A percentile compares a stretch with the other conserved stretches of the same genome.
phyloP scores from a whole-genome alignment of 208 protist genomes.

The Trypanosoma grayi region DNA sequence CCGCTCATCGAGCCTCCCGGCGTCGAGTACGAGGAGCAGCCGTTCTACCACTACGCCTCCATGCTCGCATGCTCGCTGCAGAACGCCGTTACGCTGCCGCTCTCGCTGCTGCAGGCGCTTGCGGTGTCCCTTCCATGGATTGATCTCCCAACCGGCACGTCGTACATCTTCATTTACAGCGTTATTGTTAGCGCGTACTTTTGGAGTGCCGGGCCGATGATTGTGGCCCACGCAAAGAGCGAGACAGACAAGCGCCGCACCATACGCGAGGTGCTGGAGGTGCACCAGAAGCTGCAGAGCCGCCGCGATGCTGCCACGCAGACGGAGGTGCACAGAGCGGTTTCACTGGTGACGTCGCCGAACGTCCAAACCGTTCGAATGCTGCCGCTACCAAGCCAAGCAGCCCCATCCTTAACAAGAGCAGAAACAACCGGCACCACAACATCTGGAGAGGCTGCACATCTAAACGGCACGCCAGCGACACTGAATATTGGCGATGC shows the following conservation, averaged over 20 bases:
- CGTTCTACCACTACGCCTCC: constrained; percentile 53
- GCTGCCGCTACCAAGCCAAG: not conserved
- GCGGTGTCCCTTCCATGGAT: constrained; percentile 53
- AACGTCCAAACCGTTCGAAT: not conserved
- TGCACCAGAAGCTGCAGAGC: constrained; percentile 38
- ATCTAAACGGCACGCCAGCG: no score
- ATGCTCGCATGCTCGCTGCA: constrained; percentile 60
- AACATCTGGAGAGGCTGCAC: not conserved
- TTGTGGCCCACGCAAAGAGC: constrained; percentile 55
- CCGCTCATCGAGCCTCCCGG: constrained; percentile 40
- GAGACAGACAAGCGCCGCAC: constrained; percentile 41
- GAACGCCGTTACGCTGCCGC: constrained; percentile 76
- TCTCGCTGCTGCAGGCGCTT: constrained; percentile 70
- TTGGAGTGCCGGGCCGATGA: constrained; percentile 48
- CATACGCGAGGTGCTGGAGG: constrained; percentile 53
- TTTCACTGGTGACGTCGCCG: constrained; percentile 13
- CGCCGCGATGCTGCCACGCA: constrained; percentile 64
- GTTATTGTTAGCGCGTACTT: constrained; percentile 49
- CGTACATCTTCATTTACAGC: constrained; percentile 81
- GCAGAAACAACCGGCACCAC: not conserved
- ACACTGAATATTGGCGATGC: not conserved
- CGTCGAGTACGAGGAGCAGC: constrained; percentile 52
- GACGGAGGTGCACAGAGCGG: constrained; percentile 32
- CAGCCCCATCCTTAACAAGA: no score
- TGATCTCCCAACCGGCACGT: constrained; percentile 37